Evolutionary conservation across 176 grass and related monocot genomes (phyloP).

Genomic region (Oryza brachyantha): DNA sequence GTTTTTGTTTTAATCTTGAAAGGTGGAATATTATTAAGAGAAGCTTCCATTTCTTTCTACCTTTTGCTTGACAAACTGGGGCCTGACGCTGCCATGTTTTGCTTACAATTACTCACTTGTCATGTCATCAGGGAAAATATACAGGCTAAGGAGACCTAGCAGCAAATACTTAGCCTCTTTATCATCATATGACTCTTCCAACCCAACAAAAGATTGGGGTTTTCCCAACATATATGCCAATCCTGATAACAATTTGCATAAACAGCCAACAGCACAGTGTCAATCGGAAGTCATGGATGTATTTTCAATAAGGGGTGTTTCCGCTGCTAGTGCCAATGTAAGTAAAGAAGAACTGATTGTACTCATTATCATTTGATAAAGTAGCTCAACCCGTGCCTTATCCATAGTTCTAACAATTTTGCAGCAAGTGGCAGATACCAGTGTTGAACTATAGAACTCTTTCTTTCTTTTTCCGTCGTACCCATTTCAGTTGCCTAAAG

Average conservation of each 20-base stretch:
- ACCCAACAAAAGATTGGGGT: constrained; percentile 81
- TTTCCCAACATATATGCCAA: constrained; percentile 69
- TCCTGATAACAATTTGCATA: constrained; percentile 14
- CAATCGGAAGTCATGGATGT: constrained; percentile 27
- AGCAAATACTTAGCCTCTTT: constrained; percentile 67
- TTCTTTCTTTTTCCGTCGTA: background rate
- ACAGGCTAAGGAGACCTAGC: constrained; percentile 76
- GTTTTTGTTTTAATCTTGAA: background rate
- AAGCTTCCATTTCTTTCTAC: background rate
- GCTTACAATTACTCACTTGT: constrained; percentile 14
- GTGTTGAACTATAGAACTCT: background rate
- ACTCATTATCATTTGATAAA: constrained; percentile 8
- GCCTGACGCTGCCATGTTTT: background rate
- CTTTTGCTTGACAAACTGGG: background rate
- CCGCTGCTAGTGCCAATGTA: constrained; percentile 33
- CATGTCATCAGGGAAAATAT: constrained; percentile 69
- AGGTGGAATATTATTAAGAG: background rate
- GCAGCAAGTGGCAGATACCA: background rate
- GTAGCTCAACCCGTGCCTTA: background rate
- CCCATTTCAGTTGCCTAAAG: background rate
- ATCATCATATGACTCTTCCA: constrained; percentile 76
- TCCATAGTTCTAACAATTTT: background rate
- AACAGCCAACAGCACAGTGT: constrained; percentile 30
- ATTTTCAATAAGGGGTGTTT: constrained; percentile 30
- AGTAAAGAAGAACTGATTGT: constrained; percentile 22